Evolutionary conservation across 345 rosid genomes (phyloP).

Genomic region (Euclidium syriacum): DNA sequence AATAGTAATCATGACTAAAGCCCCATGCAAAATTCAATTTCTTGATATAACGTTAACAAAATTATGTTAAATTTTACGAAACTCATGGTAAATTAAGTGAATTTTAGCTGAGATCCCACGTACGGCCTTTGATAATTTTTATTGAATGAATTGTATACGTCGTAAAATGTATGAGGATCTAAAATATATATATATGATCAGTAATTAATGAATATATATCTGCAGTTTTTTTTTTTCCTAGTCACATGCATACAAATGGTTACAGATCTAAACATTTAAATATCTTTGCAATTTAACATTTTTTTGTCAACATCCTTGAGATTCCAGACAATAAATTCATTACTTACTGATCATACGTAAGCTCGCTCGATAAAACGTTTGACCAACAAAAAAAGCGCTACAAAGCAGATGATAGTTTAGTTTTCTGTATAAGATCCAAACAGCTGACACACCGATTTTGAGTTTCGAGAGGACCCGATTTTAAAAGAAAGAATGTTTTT

Average conservation of each 20-base stretch:
- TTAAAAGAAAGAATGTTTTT: neutral
- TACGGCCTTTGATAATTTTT: neutral
- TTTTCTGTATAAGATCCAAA: neutral
- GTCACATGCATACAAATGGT: conserved; percentile 19
- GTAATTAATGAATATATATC: too few relatives aligned
- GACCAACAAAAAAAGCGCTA: neutral
- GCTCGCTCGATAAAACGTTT: neutral
- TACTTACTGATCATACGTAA: neutral
- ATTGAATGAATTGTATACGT: neutral
- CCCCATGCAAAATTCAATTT: conserved; percentile 25
- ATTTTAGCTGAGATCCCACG: neutral
- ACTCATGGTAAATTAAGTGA: too few relatives aligned
- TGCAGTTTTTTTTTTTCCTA: too few relatives aligned
- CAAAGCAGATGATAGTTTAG: neutral
- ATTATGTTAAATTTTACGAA: neutral
- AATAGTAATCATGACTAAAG: neutral
- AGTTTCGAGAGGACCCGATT: neutral
- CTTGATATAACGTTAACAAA: conserved; percentile 11
- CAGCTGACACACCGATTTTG: neutral
- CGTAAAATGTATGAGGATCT: neutral
- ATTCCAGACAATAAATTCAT: too few relatives aligned
- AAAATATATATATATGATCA: neutral
- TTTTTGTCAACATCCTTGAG: neutral
- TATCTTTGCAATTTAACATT: neutral
- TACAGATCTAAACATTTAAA: neutral